Conservation (phyloP, 257 asterid species). For the Apocynum venetum region DNA sequence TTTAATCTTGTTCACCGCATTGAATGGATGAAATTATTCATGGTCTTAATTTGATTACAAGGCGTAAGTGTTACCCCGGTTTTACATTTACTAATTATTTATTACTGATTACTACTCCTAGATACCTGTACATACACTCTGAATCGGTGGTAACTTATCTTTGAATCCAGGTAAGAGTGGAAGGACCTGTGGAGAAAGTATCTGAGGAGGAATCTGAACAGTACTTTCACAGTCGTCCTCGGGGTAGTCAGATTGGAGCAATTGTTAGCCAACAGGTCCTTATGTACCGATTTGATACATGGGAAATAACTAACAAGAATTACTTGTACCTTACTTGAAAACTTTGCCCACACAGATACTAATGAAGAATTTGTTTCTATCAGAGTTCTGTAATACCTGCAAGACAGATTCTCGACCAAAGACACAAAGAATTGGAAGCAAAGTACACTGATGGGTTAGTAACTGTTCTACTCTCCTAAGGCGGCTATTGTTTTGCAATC, state of each 20-base stretch:
- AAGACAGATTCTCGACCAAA: slow-evolving; percentile 29
- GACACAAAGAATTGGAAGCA: slow-evolving; percentile 34
- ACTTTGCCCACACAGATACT: slow-evolving; percentile 6
- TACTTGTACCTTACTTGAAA: not conserved
- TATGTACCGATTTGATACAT: not conserved
- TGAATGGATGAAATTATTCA: not conserved
- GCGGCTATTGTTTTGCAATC: not conserved
- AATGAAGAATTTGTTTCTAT: slow-evolving; percentile 4
- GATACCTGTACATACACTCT: not conserved
- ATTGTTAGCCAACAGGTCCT: slow-evolving; percentile 42
- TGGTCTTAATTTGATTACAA: not conserved
- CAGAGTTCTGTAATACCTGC: slow-evolving; percentile 42
- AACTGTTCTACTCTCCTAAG: slow-evolving; percentile 2
- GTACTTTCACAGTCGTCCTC: slow-evolving; percentile 49
- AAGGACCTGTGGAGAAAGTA: slow-evolving; percentile 47
- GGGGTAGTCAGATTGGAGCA: slow-evolving; percentile 49
- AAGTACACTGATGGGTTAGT: slow-evolving; percentile 40
- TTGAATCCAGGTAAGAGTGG: slow-evolving; percentile 43
- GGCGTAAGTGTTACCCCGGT: not conserved
- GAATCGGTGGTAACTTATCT: not conserved
- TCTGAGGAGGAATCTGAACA: slow-evolving; percentile 47
- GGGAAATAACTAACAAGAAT: not conserved
- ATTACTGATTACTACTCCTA: not conserved
- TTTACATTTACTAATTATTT: not conserved
- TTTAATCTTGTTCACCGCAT: not conserved